Percentiles rank a stretch among this genome's conserved stretches.
Evolutionary conservation across 2,329 filamentous ascomycete species (phyloP).

Genomic region (Aureobasidium vineae): DNA sequence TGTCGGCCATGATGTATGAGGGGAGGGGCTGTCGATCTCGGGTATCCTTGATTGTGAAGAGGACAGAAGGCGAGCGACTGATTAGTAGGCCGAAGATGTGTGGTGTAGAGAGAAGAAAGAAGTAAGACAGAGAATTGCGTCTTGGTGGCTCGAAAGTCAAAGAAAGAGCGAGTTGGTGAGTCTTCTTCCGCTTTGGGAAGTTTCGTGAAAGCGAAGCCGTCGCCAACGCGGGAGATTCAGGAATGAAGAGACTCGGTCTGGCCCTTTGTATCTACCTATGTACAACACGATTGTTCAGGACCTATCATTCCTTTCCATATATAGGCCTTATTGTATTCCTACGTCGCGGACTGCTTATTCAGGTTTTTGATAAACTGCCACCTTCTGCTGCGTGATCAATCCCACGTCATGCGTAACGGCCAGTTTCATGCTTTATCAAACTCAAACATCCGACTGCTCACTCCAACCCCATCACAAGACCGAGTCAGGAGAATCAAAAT

Average conservation of each 20-base stretch:
- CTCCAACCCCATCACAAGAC: background rate
- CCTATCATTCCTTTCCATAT: background rate
- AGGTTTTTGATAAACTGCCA: background rate
- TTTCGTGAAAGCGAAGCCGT: constrained; percentile 8
- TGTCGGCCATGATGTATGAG: constrained; percentile 58
- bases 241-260: constrained; percentile 16
- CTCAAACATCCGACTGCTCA: background rate
- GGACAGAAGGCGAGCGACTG: background rate
- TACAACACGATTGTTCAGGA: background rate
- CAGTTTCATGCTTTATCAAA: constrained; percentile 11
- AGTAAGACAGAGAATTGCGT: background rate
- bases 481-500: background rate
- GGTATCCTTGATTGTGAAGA: background rate
- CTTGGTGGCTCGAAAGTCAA: constrained; percentile 1
- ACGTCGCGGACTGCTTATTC: background rate
- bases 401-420: constrained; percentile 20
- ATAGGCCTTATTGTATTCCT: background rate
- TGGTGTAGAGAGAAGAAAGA: background rate
- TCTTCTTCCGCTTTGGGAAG: constrained; percentile 22
- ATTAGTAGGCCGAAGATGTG: background rate
- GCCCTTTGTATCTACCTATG: constrained; percentile 12
- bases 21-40: constrained; percentile 9
- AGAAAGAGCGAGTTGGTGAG: constrained; percentile 19
- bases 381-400: constrained; percentile 10
- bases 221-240: constrained; percentile 2